These are phyloP conservation scores for Exophiala aquamarina DNA, from an alignment of 2,329 filamentous ascomycete genomes.

Conservation along the genomic window DNA sequence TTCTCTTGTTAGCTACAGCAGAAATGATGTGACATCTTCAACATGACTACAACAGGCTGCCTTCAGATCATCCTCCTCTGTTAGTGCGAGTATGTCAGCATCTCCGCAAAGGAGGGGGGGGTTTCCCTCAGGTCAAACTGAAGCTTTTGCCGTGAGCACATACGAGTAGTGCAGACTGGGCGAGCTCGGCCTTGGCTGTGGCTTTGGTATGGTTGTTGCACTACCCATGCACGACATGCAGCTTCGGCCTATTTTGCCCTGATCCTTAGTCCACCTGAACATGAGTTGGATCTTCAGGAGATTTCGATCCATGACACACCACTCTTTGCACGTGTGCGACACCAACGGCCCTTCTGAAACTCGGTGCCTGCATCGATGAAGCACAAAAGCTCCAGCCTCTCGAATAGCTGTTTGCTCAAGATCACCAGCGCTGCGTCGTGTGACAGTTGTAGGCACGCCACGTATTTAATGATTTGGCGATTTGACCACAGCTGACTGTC, in stretches of 20 bases:
- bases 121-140: no score
- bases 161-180: background rate
- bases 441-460: conserved; percentile 12
- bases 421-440: conserved; percentile 4
- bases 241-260: background rate
- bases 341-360: conserved; percentile 3
- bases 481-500: conserved; percentile 5
- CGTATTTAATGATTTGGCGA: background rate
- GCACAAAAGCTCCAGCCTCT: no score
- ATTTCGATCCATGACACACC: background rate
- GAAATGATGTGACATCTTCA: no score
- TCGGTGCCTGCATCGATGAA: background rate
- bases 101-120: no score
- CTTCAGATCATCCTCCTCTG: no score
- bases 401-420: background rate
- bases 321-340: conserved; percentile 11
- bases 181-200: background rate
- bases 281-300: conserved; percentile 16
- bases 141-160: no score
- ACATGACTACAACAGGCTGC: no score
- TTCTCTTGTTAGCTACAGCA: background rate
- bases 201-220: conserved; percentile 5
- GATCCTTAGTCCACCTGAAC: no score
- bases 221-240: conserved; percentile 15
- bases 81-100: no score